Conservation (phyloP, 768 basidiomycete species). For the Ramaria sp. region DNA sequence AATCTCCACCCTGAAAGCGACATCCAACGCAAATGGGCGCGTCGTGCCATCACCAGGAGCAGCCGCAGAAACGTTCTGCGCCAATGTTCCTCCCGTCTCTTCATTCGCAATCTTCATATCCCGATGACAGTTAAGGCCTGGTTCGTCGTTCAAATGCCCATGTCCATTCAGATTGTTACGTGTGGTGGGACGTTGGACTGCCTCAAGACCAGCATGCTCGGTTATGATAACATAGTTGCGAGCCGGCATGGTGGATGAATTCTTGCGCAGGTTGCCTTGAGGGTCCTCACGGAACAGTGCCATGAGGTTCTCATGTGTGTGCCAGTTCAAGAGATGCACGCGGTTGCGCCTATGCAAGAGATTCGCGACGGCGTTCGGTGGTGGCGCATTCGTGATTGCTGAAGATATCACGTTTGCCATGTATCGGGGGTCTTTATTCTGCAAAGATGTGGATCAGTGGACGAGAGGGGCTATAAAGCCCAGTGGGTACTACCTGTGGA, state of each 20-base stretch:
- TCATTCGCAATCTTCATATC: conserved; percentile 8
- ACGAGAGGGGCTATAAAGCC: background rate
- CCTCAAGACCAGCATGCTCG: conserved; percentile 10
- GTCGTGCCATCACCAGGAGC: conserved; percentile 7
- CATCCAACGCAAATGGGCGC: conserved; percentile 7
- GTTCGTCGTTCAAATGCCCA: background rate
- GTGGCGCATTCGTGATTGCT: conserved; percentile 12
- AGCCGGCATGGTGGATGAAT: conserved; percentile 7
- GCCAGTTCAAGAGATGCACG: conserved; percentile 7
- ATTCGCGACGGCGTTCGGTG: conserved; percentile 9
- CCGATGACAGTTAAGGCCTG: background rate
- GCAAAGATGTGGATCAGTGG: background rate
- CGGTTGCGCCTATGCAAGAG: conserved; percentile 10
- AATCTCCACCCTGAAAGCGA: conserved; percentile 11
- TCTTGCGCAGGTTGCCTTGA: conserved; percentile 9
- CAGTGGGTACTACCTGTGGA: conserved; percentile 7
- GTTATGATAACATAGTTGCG: conserved; percentile 13
- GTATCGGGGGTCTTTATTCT: conserved; percentile 13
- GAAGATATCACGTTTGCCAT: conserved; percentile 12
- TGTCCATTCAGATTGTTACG: background rate
- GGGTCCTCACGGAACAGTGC: conserved; percentile 10
- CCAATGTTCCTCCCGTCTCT: conserved; percentile 2
- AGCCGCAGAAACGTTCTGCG: conserved; percentile 7
- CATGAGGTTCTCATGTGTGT: conserved; percentile 13
- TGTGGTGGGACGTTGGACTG: background rate